Evolutionary conservation across 352 stramenopile species (phyloP).

Genomic region (Poterioochromonas sp.): DNA sequence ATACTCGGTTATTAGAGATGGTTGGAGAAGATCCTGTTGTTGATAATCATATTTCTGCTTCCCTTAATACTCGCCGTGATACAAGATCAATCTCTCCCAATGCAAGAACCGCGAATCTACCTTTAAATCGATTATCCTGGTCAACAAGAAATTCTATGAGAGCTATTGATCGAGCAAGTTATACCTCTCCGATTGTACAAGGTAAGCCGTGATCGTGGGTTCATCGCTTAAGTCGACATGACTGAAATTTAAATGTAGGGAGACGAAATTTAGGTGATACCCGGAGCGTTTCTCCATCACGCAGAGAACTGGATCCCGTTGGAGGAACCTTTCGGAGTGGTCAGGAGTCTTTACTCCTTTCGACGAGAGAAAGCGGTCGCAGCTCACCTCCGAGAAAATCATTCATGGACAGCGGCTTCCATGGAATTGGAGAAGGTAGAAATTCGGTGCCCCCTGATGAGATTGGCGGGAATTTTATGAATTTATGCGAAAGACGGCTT

Average conservation of each 20-base stretch:
- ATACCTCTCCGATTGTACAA: neutral
- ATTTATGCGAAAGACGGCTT: slow-evolving; percentile 16
- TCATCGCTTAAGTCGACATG: too few relatives aligned
- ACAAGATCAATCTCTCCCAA: neutral
- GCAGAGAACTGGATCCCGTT: too few relatives aligned
- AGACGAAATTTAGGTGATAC: too few relatives aligned
- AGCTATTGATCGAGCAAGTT: slow-evolving; percentile 7
- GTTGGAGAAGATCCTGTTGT: slow-evolving; percentile 6
- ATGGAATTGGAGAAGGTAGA: neutral
- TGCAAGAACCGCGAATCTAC: neutral
- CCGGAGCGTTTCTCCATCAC: too few relatives aligned
- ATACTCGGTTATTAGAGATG: slow-evolving; percentile 6
- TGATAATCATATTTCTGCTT: neutral
- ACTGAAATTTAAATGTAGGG: too few relatives aligned
- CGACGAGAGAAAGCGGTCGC: neutral
- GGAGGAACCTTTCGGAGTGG: too few relatives aligned
- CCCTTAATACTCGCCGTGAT: neutral
- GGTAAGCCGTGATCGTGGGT: neutral
- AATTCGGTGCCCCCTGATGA: neutral
- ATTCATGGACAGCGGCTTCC: neutral
- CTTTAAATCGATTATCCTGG: slow-evolving; percentile 5
- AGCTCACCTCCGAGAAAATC: neutral
- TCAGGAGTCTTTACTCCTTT: neutral
- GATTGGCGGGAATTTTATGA: neutral
- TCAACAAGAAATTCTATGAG: slow-evolving; percentile 27